These are phyloP conservation scores for Colletotrichum sidae DNA, from an alignment of 2,329 filamentous ascomycete genomes.

Conservation along the genomic window DNA sequence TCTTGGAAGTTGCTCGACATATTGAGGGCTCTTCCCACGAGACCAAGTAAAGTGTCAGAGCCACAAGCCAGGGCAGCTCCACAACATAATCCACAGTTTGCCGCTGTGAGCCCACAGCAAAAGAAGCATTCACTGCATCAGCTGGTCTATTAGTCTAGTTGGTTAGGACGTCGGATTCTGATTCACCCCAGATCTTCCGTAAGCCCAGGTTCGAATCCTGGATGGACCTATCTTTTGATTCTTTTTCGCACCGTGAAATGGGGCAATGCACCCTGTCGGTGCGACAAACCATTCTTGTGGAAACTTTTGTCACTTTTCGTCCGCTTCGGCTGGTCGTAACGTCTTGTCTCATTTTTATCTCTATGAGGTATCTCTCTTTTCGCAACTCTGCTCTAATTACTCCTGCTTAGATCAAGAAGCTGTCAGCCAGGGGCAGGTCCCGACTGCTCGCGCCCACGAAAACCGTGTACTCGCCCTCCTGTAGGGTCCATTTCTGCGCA, in stretches of 20 bases:
- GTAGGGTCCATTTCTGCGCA: slow-evolving; percentile 70
- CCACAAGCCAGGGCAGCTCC: background rate
- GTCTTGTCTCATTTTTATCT: background rate
- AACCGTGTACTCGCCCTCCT: slow-evolving; percentile 56
- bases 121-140: accelerated
- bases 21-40: background rate
- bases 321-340: background rate
- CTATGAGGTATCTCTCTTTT: background rate
- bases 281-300: too few species aligned
- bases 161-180: slow-evolving; percentile 35
- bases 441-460: slow-evolving; percentile 62
- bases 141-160: slow-evolving; percentile 32
- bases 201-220: slow-evolving; percentile 35
- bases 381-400: background rate
- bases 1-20: background rate
- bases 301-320: too few species aligned
- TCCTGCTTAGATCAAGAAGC: background rate
- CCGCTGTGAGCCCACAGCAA: accelerated
- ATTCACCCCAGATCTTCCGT: slow-evolving; percentile 13
- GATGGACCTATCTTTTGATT: slow-evolving; percentile 39
- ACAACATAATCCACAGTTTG: background rate
- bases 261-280: too few species aligned
- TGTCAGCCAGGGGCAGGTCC: slow-evolving; percentile 51
- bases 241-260: background rate
- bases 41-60: background rate